A percentile compares a stretch with the other conserved stretches of the same genome.
Conservation (phyloP, 306 rosid species). For the Malus orientalis region DNA sequence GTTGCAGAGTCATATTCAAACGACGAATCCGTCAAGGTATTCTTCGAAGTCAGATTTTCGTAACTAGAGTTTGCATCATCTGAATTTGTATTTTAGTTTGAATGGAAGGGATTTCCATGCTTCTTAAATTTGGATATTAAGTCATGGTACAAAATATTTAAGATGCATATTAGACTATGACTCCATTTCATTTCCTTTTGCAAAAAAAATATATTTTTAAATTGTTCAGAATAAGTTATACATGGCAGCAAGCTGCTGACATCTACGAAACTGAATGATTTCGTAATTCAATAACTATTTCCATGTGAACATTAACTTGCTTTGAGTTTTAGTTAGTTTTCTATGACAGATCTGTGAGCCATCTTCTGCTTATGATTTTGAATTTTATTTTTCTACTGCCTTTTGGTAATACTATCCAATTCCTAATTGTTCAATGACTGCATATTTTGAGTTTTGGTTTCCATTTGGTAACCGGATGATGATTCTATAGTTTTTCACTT, state of each 20-base stretch:
- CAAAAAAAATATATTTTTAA: not conserved
- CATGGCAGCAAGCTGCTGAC: not conserved
- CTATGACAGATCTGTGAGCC: not conserved
- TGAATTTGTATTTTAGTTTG: not conserved
- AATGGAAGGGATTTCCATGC: not conserved
- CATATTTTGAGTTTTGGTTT: not conserved
- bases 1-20: slow-evolving; percentile 90
- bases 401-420: not conserved
- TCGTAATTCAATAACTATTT: not conserved
- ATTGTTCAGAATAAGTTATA: not conserved
- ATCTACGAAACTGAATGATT: not conserved
- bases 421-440: not conserved
- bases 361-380: not conserved
- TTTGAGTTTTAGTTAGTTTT: not conserved
- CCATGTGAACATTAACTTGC: not conserved
- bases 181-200: not conserved
- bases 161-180: not conserved
- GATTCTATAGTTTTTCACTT: not conserved
- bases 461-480: not conserved
- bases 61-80: not conserved
- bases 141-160: not conserved
- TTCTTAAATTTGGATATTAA: not conserved
- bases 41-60: not conserved
- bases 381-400: not conserved
- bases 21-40: slow-evolving; percentile 89